Percentiles rank a stretch among this genome's conserved stretches.
Conservation (phyloP, 2,329 filamentous ascomycete genomes). For the Nemania abortiva region DNA sequence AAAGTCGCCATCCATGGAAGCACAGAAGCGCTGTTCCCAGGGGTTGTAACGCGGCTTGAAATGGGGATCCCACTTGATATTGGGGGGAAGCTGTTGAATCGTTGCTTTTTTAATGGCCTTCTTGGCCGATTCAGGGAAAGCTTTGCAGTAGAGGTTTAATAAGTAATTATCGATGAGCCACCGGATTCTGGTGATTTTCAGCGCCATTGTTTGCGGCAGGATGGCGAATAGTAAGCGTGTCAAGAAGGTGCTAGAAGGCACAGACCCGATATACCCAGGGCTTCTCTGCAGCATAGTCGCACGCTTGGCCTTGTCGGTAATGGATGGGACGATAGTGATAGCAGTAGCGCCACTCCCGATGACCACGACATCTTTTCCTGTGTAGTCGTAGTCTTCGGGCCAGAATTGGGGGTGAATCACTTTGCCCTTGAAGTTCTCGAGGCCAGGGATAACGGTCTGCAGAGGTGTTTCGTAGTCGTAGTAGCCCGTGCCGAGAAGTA, state of each 20-base stretch:
- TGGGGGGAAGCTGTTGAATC: conserved; percentile 63
- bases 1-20: conserved; percentile 70
- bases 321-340: conserved; percentile 77
- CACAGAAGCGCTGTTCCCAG: conserved; percentile 81
- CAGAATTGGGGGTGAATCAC: conserved; percentile 78
- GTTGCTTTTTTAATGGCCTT: conserved; percentile 61
- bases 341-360: conserved; percentile 84
- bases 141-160: conserved; percentile 63
- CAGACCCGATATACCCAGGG: conserved; percentile 75
- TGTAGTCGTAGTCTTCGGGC: conserved; percentile 75
- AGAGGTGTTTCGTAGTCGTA: conserved; percentile 78
- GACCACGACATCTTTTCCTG: conserved; percentile 75
- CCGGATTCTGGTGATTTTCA: conserved; percentile 57
- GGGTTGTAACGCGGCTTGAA: conserved; percentile 75
- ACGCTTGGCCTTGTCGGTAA: conserved; percentile 72
- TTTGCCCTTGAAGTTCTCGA: conserved; percentile 70
- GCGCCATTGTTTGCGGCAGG: conserved; percentile 30
- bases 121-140: conserved; percentile 64
- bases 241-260: conserved; percentile 57
- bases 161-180: conserved; percentile 61
- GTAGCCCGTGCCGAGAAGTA: conserved; percentile 73
- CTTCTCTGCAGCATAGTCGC: conserved; percentile 86
- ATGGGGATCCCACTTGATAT: conserved; percentile 68
- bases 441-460: conserved; percentile 71
- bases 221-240: conserved; percentile 44